Percentiles rank a stretch among this genome's conserved stretches.
phyloP scores from a whole-genome alignment of 108 stramenopile genomes.

The Fragilaria crotonensis region DNA sequence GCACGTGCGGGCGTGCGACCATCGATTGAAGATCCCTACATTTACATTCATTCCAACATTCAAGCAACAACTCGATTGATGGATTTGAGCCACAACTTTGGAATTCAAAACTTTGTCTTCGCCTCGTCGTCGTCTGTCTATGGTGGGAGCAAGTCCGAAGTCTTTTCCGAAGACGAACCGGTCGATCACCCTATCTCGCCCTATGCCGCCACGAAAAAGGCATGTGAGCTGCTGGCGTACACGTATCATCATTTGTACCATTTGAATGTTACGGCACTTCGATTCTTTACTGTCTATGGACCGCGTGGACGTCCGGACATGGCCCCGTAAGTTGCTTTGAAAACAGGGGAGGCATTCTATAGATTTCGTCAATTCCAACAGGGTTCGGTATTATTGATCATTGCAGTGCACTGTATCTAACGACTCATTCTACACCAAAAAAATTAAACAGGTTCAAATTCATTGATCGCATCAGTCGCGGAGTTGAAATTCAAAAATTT shows the following conservation, averaged over 20 bases:
- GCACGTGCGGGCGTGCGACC: conserved; percentile 90
- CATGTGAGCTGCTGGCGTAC: conserved; percentile 95
- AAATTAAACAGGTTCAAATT: too few relatives aligned
- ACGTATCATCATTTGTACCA: conserved; percentile 95
- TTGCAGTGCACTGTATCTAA: too few relatives aligned
- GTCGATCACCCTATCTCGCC: conserved; percentile 95
- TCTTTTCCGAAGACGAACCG: conserved; percentile 90
- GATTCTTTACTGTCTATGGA: conserved; percentile 99
- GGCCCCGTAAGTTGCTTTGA: too few relatives aligned
- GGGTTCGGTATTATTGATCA: too few relatives aligned
- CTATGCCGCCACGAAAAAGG: conserved; percentile 97
- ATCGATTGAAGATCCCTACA: conserved; percentile 94
- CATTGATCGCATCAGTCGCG: conserved; percentile 89
- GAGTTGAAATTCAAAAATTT: conserved; percentile 92
- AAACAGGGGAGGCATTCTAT: too few relatives aligned
- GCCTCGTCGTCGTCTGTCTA: conserved; percentile 93
- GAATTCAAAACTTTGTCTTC: conserved; percentile 92
- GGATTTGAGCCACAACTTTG: conserved; percentile 76
- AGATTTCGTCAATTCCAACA: too few relatives aligned
- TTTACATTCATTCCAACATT: conserved; percentile 97
- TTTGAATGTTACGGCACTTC: conserved; percentile 86
- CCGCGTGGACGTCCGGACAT: conserved; percentile 95
- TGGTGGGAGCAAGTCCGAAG: conserved; percentile 84
- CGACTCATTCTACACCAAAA: too few relatives aligned
- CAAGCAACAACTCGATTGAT: conserved; percentile 94